Evolutionary conservation across 352 stramenopile genomes (phyloP).

Genomic region (Phytopythium montanum): DNA sequence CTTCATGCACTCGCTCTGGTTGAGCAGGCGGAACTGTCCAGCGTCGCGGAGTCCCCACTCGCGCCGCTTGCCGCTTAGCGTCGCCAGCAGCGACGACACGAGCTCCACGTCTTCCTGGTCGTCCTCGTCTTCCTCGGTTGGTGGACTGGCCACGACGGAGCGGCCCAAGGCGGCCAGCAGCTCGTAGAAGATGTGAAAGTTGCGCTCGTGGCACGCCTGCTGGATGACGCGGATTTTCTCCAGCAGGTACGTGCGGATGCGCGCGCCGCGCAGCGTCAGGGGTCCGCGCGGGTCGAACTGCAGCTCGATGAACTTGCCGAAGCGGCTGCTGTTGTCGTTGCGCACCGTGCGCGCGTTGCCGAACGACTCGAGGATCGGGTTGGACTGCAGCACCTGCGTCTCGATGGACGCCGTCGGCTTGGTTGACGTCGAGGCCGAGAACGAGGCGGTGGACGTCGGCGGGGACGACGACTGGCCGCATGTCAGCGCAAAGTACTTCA

Average conservation of each 20-base stretch:
- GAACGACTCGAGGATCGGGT: conserved; percentile 90
- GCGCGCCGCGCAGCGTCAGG: conserved; percentile 49
- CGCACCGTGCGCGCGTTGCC: conserved; percentile 84
- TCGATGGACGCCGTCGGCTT: conserved; percentile 46
- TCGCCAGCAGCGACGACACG: conserved; percentile 15
- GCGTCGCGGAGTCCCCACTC: conserved; percentile 34
- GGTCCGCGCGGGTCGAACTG: conserved; percentile 45
- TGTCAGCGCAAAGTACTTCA: conserved; percentile 84
- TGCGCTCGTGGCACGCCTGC: conserved; percentile 69
- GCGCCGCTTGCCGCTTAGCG: conserved; percentile 15
- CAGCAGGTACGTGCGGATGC: conserved; percentile 91
- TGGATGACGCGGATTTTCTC: conserved; percentile 93
- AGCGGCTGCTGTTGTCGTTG: conserved; percentile 89
- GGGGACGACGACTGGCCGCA: conserved; percentile 25
- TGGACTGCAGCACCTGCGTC: conserved; percentile 87
- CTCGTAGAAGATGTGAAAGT: conserved; percentile 90
- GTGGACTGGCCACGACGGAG: not conserved
- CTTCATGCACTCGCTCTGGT: conserved; percentile 65
- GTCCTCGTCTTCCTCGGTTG: not conserved
- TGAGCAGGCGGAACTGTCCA: conserved; percentile 56
- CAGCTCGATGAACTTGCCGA: conserved; percentile 91
- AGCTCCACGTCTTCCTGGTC: conserved; percentile 5
- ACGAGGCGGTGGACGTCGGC: not conserved
- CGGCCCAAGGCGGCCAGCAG: conserved; percentile 39
- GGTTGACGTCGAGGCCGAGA: not conserved